Percentiles rank a stretch among this genome's conserved stretches.
These are phyloP conservation scores for Thermoascus crustaceus DNA, from an alignment of 2,329 filamentous ascomycete genomes.

Conservation along the genomic window DNA sequence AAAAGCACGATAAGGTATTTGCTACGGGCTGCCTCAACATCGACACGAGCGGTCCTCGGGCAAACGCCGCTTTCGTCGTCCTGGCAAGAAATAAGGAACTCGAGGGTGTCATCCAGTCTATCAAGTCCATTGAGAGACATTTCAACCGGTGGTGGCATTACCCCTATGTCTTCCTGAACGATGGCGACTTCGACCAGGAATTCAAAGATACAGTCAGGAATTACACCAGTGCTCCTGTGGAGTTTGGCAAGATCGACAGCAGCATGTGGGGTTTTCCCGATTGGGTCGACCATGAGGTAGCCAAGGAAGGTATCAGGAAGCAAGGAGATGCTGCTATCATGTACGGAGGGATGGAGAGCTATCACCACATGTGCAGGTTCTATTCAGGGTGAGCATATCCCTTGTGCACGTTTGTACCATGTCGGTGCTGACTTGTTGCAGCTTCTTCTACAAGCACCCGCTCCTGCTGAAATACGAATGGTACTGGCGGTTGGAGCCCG, in stretches of 20 bases:
- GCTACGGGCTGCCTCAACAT: slow-evolving; percentile 74
- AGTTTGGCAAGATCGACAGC: slow-evolving; percentile 87
- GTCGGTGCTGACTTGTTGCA: slow-evolving; percentile 22
- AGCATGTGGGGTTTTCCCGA: slow-evolving; percentile 96
- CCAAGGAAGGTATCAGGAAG: slow-evolving; percentile 91
- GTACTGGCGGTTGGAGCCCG: slow-evolving; percentile 98
- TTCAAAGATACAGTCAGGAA: slow-evolving; percentile 85
- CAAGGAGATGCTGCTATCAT: slow-evolving; percentile 97
- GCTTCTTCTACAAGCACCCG: slow-evolving; percentile 96
- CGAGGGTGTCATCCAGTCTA: slow-evolving; percentile 88
- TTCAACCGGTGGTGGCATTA: slow-evolving; percentile 99
- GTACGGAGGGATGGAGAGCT: slow-evolving; percentile 98
- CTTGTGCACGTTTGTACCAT: slow-evolving; percentile 1
- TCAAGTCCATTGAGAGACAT: slow-evolving; percentile 96
- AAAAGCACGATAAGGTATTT: slow-evolving; percentile 95
- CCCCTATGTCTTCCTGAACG: slow-evolving; percentile 96
- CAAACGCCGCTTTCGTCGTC: slow-evolving; percentile 92
- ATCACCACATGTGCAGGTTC: slow-evolving; percentile 98
- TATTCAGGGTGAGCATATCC: slow-evolving; percentile 74
- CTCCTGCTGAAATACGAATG: slow-evolving; percentile 94
- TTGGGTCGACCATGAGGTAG: slow-evolving; percentile 90
- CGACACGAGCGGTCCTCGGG: slow-evolving; percentile 68
- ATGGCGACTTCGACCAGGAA: slow-evolving; percentile 89
- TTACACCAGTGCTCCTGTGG: slow-evolving; percentile 77
- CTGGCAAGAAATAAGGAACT: slow-evolving; percentile 93